These are phyloP conservation scores for Botryotinia narcissicola DNA, from an alignment of 2,329 filamentous ascomycete species.

Conservation along the genomic window DNA sequence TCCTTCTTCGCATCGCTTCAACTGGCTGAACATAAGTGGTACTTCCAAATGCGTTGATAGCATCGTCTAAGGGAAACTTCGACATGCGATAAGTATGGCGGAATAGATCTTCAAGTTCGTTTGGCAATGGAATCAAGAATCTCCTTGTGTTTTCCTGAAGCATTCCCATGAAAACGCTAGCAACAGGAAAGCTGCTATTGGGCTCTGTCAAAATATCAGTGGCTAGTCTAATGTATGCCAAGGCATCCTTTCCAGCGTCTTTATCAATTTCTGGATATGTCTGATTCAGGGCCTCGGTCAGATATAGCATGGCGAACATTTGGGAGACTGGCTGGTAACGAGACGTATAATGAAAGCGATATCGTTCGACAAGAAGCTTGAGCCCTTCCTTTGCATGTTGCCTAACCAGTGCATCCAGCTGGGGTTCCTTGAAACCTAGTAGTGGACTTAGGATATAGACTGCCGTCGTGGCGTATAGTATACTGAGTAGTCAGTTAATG, in stretches of 20 bases:
- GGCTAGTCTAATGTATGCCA: slow-evolving; percentile 34
- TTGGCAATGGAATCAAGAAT: slow-evolving; percentile 30
- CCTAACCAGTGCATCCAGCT: slow-evolving; percentile 35
- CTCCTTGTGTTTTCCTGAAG: slow-evolving; percentile 34
- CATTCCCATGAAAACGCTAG: slow-evolving; percentile 37
- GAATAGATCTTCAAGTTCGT: slow-evolving; percentile 25
- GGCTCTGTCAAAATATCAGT: slow-evolving; percentile 36
- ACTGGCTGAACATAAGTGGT: slow-evolving; percentile 36
- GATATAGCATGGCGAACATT: slow-evolving; percentile 38
- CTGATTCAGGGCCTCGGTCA: slow-evolving; percentile 36
- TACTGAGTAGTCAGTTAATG: slow-evolving; percentile 31
- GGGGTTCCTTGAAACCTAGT: slow-evolving; percentile 31
- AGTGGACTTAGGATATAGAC: slow-evolving; percentile 38
- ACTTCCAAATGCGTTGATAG: slow-evolving; percentile 38
- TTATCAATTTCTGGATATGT: slow-evolving; percentile 34
- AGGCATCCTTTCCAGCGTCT: slow-evolving; percentile 30
- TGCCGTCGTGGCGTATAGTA: slow-evolving; percentile 36
- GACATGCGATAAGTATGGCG: background rate
- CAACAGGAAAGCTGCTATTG: slow-evolving; percentile 34
- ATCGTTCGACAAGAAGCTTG: slow-evolving; percentile 35
- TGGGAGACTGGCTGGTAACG: slow-evolving; percentile 39
- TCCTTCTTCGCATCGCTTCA: slow-evolving; percentile 33
- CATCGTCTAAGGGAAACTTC: slow-evolving; percentile 34
- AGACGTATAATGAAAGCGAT: slow-evolving; percentile 34
- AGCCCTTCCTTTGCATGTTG: slow-evolving; percentile 38